These are phyloP conservation scores for Mortierella sp. DNA, from an alignment of 371 early-diverging fungal genomes.

Conservation along the genomic window DNA sequence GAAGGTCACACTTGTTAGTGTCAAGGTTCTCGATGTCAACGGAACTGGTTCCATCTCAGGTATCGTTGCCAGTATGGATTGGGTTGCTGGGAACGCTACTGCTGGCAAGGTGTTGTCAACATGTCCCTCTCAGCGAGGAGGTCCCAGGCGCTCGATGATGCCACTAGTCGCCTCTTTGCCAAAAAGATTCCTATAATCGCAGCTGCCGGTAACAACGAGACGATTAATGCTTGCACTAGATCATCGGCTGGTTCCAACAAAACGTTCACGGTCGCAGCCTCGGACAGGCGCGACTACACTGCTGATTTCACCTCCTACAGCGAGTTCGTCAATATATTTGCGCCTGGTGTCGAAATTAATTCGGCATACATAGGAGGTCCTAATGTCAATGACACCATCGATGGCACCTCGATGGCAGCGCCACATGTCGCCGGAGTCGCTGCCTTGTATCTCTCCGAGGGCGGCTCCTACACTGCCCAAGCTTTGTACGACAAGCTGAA, in stretches of 20 bases:
- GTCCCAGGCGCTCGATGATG: constrained; percentile 77
- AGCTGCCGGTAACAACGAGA: constrained; percentile 91
- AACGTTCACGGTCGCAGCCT: constrained; percentile 90
- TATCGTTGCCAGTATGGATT: constrained; percentile 81
- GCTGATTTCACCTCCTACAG: constrained; percentile 75
- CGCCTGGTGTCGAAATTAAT: constrained; percentile 53
- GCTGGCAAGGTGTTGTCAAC: constrained; percentile 68
- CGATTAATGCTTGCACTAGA: constrained; percentile 79
- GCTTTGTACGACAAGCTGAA: constrained; percentile 30
- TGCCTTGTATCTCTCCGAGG: constrained; percentile 55
- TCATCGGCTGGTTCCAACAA: constrained; percentile 84
- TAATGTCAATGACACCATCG: constrained; percentile 36
- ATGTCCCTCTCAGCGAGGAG: constrained; percentile 84
- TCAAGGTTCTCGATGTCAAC: constrained; percentile 80
- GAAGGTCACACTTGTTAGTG: constrained; percentile 81
- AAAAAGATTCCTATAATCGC: constrained; percentile 62
- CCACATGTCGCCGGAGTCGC: constrained; percentile 86
- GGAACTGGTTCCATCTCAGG: constrained; percentile 78
- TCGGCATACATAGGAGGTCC: constrained; percentile 40
- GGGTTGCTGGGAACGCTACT: constrained; percentile 60
- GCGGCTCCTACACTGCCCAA: constrained; percentile 19
- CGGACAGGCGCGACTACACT: constrained; percentile 71
- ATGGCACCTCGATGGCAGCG: constrained; percentile 77
- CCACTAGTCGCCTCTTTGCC: constrained; percentile 68
- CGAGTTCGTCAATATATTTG: constrained; percentile 55